These are phyloP conservation scores for Platismatia glauca DNA, from an alignment of 495 filamentous ascomycete genomes.

Conservation along the genomic window DNA sequence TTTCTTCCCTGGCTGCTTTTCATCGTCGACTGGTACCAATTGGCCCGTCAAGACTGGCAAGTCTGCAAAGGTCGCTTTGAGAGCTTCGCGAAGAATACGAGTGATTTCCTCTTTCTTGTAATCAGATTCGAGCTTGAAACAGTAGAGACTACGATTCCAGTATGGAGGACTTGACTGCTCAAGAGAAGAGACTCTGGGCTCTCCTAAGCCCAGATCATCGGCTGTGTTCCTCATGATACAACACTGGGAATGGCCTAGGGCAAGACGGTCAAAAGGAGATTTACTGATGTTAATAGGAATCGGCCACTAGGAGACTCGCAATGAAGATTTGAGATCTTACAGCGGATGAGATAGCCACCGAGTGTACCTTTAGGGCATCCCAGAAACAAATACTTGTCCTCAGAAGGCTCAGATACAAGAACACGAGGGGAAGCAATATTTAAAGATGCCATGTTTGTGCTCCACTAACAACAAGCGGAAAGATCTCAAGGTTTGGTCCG, in stretches of 20 bases:
- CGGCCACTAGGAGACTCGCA: too few relatives aligned
- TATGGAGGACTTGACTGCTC: background rate
- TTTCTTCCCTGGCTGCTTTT: background rate
- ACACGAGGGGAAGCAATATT: background rate
- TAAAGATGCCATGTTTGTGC: background rate
- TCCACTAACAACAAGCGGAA: background rate
- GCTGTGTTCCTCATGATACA: background rate
- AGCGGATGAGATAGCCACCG: background rate
- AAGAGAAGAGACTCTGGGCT: constrained; percentile 1
- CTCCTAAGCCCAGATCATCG: background rate
- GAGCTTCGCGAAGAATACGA: background rate
- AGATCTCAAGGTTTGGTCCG: background rate
- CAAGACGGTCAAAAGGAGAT: background rate
- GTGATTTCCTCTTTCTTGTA: background rate
- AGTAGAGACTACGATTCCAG: background rate
- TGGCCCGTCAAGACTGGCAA: constrained; percentile 1
- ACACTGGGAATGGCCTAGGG: background rate
- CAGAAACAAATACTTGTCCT: background rate
- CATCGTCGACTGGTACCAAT: background rate
- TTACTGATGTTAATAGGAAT: background rate
- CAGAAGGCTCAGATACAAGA: background rate
- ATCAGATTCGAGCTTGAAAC: background rate
- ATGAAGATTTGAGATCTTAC: background rate
- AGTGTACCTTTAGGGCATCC: background rate
- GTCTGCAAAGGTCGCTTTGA: constrained; percentile 6